These are phyloP conservation scores for Antitrichia curtipendula DNA, from an alignment of 225 moss, liverwort and hornwort species.

Conservation along the genomic window DNA sequence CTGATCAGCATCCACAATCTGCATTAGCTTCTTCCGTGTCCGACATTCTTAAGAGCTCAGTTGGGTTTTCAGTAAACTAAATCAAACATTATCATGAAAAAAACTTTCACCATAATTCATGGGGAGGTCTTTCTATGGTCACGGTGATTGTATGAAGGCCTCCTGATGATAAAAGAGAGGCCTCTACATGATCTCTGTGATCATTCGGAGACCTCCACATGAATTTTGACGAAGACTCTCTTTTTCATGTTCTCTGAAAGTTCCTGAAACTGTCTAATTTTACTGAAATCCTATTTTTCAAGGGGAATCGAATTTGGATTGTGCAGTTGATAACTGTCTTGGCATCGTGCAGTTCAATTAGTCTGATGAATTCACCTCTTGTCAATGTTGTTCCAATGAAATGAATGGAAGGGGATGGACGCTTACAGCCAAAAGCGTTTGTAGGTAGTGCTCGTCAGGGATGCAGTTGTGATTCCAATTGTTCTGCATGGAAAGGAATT, in stretches of 20 bases:
- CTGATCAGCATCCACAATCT: slow-evolving; percentile 17
- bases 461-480: slow-evolving; percentile 80
- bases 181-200: not conserved
- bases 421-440: slow-evolving; percentile 86
- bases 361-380: not conserved
- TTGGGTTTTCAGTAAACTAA: not conserved
- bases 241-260: too few relatives aligned
- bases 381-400: not conserved
- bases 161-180: not conserved
- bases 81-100: not conserved
- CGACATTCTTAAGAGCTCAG: not conserved
- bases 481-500: slow-evolving; percentile 3
- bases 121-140: not conserved
- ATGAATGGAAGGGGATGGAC: not conserved
- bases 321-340: not conserved
- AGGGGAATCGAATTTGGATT: not conserved
- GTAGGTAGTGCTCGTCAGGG: slow-evolving; percentile 95
- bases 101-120: not conserved
- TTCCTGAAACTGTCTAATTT: not conserved
- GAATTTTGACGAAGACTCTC: not conserved
- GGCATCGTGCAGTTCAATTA: not conserved
- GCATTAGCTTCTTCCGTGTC: not conserved
- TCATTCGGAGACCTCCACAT: not conserved
- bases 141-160: not conserved
- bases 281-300: not conserved